A percentile compares a stretch with the other conserved stretches of the same genome.
Conservation (phyloP, 257 asterid species). For the Solanum megistacrolobum region DNA sequence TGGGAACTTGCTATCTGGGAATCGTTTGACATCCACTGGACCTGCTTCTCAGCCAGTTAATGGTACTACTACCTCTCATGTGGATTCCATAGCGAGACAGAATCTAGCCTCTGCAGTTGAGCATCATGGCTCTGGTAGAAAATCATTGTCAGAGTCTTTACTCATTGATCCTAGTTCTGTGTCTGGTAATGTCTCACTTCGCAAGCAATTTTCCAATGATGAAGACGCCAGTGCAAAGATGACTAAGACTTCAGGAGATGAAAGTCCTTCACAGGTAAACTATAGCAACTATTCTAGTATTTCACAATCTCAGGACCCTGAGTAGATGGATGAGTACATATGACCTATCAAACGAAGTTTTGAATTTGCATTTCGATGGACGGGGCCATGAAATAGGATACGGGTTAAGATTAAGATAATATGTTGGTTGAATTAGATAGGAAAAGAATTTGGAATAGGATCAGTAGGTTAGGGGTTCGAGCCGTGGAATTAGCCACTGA, state of each 20-base stretch:
- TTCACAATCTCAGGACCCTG: not conserved
- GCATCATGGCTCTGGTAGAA: conserved; percentile 92
- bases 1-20: conserved; percentile 58
- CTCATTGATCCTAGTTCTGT: conserved; percentile 51
- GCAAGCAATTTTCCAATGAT: conserved; percentile 72
- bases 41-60: conserved; percentile 43
- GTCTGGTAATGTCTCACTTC: conserved; percentile 73
- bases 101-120: conserved; percentile 72
- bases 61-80: conserved; percentile 33
- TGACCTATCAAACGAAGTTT: not conserved
- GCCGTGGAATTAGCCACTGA: not conserved
- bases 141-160: conserved; percentile 83
- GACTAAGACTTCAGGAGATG: conserved; percentile 47
- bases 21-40: conserved; percentile 23
- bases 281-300: not conserved
- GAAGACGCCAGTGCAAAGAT: conserved; percentile 37
- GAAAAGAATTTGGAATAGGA: not conserved
- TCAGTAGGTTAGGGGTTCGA: not conserved
- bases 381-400: not conserved
- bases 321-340: not conserved
- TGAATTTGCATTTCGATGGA: not conserved
- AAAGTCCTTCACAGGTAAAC: conserved; percentile 7
- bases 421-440: not conserved
- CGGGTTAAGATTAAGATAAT: not conserved
- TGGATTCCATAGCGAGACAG: conserved; percentile 51